phyloP scores from a whole-genome alignment of 805 yeast genomes.

The Ogataea pini region DNA sequence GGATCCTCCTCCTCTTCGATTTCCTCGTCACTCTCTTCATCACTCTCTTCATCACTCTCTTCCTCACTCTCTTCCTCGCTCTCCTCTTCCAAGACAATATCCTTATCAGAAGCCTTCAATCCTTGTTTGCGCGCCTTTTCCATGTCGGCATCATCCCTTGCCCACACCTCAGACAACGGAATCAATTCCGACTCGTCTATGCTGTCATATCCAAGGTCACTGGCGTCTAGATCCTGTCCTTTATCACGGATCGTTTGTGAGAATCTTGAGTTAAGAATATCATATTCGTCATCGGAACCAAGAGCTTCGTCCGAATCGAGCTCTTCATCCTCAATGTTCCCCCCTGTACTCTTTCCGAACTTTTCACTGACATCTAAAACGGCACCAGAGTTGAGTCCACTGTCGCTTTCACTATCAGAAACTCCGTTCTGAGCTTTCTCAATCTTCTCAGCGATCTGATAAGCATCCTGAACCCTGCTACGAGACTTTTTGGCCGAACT shows the following conservation, averaged over 20 bases:
- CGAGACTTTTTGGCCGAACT: constrained; percentile 5
- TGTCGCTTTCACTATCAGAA: constrained; percentile 12
- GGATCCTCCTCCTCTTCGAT: constrained; percentile 23
- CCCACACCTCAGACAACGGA: constrained; percentile 89
- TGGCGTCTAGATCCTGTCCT: constrained; percentile 45
- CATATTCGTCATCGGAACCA: constrained; percentile 76
- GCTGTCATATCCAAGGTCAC: constrained; percentile 67
- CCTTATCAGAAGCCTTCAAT: constrained; percentile 26
- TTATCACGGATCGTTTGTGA: constrained; percentile 69
- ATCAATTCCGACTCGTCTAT: constrained; percentile 75
- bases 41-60: constrained; percentile 26
- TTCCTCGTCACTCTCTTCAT: constrained; percentile 29
- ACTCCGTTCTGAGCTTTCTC: constrained; percentile 16
- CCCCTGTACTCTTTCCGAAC: constrained; percentile 27
- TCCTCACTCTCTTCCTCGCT: constrained; percentile 22
- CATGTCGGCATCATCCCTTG: constrained; percentile 61
- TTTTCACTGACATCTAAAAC: constrained; percentile 38
- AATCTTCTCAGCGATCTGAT: constrained; percentile 31
- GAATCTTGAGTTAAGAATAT: constrained; percentile 60
- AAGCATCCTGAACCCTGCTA: constrained; percentile 28
- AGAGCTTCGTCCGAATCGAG: constrained; percentile 78
- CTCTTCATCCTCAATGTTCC: constrained; percentile 41
- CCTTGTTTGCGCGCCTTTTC: constrained; percentile 27
- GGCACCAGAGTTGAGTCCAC: constrained; percentile 20
- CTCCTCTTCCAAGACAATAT: constrained; percentile 32